Conservation (phyloP, 768 basidiomycete genomes). For the Lentinula edodes region DNA sequence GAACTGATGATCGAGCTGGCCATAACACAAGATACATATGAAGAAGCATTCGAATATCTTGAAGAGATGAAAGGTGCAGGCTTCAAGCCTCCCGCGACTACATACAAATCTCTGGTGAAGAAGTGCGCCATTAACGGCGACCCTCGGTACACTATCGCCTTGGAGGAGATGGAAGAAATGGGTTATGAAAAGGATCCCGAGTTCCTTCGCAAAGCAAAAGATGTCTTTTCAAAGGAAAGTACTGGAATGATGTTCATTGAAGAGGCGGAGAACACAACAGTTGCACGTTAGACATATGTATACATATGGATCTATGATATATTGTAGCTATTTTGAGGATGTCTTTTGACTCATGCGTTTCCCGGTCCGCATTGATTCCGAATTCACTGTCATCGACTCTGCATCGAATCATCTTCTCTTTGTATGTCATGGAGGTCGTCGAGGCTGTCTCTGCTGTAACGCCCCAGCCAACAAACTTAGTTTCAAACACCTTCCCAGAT, state of each 20-base stretch:
- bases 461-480: neutral
- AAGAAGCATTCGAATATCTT: conserved; percentile 85
- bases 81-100: conserved; percentile 42
- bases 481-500: neutral
- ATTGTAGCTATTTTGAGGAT: neutral
- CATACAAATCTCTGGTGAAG: conserved; percentile 58
- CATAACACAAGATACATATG: conserved; percentile 67
- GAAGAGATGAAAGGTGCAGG: conserved; percentile 78
- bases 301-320: no score
- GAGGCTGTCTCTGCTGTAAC: neutral
- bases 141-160: conserved; percentile 53
- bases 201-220: conserved; percentile 13
- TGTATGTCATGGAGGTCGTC: neutral
- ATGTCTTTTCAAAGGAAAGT: neutral
- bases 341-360: neutral
- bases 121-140: conserved; percentile 56
- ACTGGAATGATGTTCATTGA: neutral
- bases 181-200: conserved; percentile 36
- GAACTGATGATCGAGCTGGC: conserved; percentile 64
- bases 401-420: neutral
- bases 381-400: no score
- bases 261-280: neutral
- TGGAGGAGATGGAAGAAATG: conserved; percentile 66
- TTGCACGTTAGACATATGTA: neutral
- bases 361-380: no score